These are phyloP conservation scores for Epithele typhae DNA, from an alignment of 768 basidiomycete genomes.

Conservation along the genomic window DNA sequence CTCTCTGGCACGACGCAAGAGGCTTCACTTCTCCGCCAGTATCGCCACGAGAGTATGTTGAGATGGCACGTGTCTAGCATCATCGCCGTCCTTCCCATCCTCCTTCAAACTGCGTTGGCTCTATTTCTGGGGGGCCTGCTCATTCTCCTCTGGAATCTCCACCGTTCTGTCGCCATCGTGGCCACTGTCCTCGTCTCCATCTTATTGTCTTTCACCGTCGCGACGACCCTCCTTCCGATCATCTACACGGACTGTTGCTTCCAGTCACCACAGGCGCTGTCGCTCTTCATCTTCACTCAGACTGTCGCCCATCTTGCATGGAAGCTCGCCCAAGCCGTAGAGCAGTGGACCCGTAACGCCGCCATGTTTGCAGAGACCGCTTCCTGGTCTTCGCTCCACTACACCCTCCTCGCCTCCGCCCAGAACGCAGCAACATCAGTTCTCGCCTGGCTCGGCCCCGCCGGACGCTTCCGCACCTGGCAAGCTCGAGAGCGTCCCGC, in stretches of 20 bases:
- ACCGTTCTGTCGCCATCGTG: background rate
- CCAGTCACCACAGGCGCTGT: constrained; percentile 14
- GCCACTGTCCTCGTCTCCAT: background rate
- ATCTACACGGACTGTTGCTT: constrained; percentile 11
- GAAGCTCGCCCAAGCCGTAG: background rate
- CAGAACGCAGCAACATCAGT: background rate
- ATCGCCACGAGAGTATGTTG: constrained; percentile 20
- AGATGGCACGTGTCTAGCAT: constrained; percentile 20
- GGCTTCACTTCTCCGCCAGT: constrained; percentile 15
- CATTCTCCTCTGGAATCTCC: constrained; percentile 6
- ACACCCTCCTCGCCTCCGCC: background rate
- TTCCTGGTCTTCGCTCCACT: background rate
- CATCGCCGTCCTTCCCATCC: constrained; percentile 18
- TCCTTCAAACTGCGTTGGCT: constrained; percentile 17
- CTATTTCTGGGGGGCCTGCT: constrained; percentile 8
- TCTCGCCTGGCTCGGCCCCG: background rate
- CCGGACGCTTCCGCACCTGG: constrained; percentile 1
- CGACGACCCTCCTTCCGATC: constrained; percentile 5
- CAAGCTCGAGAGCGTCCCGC: constrained; percentile 5
- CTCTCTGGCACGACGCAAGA: constrained; percentile 14
- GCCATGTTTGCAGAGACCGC: background rate
- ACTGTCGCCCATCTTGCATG: background rate
- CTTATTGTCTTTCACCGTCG: constrained; percentile 1
- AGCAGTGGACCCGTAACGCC: background rate
- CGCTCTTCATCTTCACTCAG: background rate